These are phyloP conservation scores for Aureobasidium sp. DNA, from an alignment of 2,329 filamentous ascomycete species.

Conservation along the genomic window DNA sequence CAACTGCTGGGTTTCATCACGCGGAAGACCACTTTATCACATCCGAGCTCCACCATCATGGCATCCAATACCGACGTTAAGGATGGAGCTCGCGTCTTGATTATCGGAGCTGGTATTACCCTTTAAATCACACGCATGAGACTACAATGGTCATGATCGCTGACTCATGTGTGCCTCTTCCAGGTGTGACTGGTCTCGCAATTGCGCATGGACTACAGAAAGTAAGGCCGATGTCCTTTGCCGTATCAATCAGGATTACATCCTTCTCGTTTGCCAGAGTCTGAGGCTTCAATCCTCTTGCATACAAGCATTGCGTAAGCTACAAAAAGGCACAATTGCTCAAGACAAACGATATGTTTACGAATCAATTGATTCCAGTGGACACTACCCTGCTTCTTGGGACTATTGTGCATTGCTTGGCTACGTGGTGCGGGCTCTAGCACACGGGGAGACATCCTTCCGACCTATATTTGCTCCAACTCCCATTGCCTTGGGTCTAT, in stretches of 20 bases:
- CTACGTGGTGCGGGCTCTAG: not conserved
- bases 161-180: not conserved
- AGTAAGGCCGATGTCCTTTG: not conserved
- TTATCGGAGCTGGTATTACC: slow-evolving; percentile 18
- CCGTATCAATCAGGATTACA: not conserved
- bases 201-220: slow-evolving; percentile 22
- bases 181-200: slow-evolving; percentile 18
- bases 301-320: not conserved
- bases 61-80: not conserved
- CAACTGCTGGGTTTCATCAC: not conserved
- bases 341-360: not conserved
- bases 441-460: not conserved
- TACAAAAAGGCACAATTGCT: not conserved
- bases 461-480: not conserved
- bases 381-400: not conserved
- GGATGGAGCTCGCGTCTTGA: slow-evolving; percentile 16
- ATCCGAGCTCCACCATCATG: not conserved
- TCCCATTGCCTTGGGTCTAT: not conserved
- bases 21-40: not conserved
- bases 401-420: not conserved
- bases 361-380: not conserved
- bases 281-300: not conserved
- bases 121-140: not conserved
- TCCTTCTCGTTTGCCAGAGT: not conserved
- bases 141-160: not conserved